phyloP scores from a whole-genome alignment of 176 grass and related monocot genomes.

The Carex parvula region DNA sequence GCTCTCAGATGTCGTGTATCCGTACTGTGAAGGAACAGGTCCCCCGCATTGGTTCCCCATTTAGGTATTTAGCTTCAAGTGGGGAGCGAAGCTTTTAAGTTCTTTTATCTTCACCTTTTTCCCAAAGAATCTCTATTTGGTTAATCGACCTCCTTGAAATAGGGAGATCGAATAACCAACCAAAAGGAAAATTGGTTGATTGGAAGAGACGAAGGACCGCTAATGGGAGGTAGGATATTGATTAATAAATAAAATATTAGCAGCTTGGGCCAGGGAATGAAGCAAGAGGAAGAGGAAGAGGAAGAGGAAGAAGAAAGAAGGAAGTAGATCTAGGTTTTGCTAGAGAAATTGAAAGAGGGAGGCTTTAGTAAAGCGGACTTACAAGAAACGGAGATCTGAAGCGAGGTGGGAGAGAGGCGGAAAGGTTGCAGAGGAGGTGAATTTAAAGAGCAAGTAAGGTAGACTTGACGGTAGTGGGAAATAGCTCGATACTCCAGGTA shows the following conservation, averaged over 20 bases:
- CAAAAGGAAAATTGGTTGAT: background rate
- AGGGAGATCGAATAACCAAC: constrained; percentile 20
- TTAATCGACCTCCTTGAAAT: constrained; percentile 29
- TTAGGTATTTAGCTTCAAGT: background rate
- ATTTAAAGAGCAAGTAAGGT: constrained; percentile 10
- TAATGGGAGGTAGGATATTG: background rate
- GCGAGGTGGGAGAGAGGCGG: constrained; percentile 5
- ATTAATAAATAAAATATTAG: background rate
- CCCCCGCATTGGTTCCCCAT: constrained; percentile 34
- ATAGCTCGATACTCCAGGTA: background rate
- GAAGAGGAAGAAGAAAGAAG: background rate
- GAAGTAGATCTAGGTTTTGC: background rate
- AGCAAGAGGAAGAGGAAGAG: background rate
- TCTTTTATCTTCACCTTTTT: background rate
- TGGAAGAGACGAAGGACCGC: background rate
- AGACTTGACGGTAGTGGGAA: background rate
- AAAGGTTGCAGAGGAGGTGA: background rate
- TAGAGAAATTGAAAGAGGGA: background rate
- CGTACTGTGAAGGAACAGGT: constrained; percentile 6
- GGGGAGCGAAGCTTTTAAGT: background rate
- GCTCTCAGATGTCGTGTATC: background rate
- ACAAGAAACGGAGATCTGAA: constrained; percentile 29
- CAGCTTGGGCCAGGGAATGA: background rate
- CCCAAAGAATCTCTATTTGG: background rate
- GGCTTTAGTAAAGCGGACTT: background rate